Conservation (phyloP, 352 stramenopile species). For the Pythium phragmitis region DNA sequence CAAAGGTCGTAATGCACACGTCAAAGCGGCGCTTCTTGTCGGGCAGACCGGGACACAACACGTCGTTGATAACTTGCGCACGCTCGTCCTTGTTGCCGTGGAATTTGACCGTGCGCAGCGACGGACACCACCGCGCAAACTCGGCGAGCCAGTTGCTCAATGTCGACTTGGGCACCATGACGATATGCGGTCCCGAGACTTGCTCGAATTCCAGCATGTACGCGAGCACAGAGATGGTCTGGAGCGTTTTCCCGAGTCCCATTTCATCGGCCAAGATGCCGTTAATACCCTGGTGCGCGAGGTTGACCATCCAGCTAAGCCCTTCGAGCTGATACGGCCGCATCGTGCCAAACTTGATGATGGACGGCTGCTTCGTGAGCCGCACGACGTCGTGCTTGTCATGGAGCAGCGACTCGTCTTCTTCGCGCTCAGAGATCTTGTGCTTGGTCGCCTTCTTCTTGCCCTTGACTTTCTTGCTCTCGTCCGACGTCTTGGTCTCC, state of each 20-base stretch:
- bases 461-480: conserved; percentile 31
- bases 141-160: conserved; percentile 94
- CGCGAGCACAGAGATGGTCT: conserved; percentile 86
- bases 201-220: conserved; percentile 88
- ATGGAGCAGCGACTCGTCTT: conserved; percentile 73
- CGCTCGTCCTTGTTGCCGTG: conserved; percentile 91
- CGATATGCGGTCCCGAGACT: conserved; percentile 88
- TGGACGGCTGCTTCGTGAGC: conserved; percentile 88
- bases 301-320: conserved; percentile 98
- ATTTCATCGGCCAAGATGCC: conserved; percentile 98
- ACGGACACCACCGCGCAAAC: conserved; percentile 91
- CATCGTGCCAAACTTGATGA: conserved; percentile 95
- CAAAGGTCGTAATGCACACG: conserved; percentile 97
- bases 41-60: conserved; percentile 82
- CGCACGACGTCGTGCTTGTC: conserved; percentile 89
- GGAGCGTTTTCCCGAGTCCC: conserved; percentile 98
- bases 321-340: conserved; percentile 98
- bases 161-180: conserved; percentile 94
- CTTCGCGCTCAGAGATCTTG: conserved; percentile 84
- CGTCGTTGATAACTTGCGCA: conserved; percentile 81
- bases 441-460: conserved; percentile 65
- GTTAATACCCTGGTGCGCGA: conserved; percentile 99
- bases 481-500: conserved; percentile 49
- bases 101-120: conserved; percentile 91
- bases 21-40: conserved; percentile 95